Percentiles rank a stretch among this genome's conserved stretches.
Evolutionary conservation across 2,329 filamentous ascomycete genomes (phyloP).

Genomic region (Hypoxylon sp.): DNA sequence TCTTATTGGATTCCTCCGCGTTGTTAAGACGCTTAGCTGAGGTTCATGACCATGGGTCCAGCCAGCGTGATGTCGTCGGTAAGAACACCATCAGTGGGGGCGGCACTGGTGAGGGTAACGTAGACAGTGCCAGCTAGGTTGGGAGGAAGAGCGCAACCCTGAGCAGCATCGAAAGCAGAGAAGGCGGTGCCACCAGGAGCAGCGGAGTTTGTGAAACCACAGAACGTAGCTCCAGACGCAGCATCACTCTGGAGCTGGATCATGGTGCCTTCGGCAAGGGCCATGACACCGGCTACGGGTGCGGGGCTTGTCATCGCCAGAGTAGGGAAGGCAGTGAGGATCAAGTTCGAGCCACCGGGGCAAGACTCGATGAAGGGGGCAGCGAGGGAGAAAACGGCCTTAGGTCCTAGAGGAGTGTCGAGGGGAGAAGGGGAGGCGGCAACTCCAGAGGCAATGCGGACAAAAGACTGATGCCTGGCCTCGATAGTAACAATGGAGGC

Average conservation of each 20-base stretch:
- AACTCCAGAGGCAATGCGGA: constrained; percentile 66
- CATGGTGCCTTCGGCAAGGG: constrained; percentile 51
- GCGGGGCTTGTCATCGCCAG: constrained; percentile 60
- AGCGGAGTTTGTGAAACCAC: constrained; percentile 72
- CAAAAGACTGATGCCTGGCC: constrained; percentile 76
- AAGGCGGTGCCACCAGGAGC: constrained; percentile 68
- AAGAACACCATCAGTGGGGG: constrained; percentile 59
- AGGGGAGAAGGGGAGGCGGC: constrained; percentile 73
- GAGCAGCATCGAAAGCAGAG: constrained; percentile 60
- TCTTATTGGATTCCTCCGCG: not conserved
- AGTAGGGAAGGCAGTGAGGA: constrained; percentile 69
- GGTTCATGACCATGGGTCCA: constrained; percentile 66
- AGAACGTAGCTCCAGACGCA: constrained; percentile 63
- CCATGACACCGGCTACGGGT: constrained; percentile 50
- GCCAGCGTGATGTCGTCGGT: constrained; percentile 72
- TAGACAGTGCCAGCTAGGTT: constrained; percentile 71
- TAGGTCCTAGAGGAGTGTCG: constrained; percentile 73
- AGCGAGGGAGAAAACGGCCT: constrained; percentile 76
- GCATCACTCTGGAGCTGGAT: constrained; percentile 61
- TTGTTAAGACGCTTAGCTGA: constrained; percentile 51
- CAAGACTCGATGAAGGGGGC: constrained; percentile 76
- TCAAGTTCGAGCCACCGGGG: constrained; percentile 70
- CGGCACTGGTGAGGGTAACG: constrained; percentile 68
- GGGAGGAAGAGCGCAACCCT: constrained; percentile 68
- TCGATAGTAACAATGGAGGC: constrained; percentile 78